Evolutionary conservation across 306 rosid species (phyloP), one percentile per base, ranked within the genome.

Genomic region (Sechiopsis laciniata): DNA sequence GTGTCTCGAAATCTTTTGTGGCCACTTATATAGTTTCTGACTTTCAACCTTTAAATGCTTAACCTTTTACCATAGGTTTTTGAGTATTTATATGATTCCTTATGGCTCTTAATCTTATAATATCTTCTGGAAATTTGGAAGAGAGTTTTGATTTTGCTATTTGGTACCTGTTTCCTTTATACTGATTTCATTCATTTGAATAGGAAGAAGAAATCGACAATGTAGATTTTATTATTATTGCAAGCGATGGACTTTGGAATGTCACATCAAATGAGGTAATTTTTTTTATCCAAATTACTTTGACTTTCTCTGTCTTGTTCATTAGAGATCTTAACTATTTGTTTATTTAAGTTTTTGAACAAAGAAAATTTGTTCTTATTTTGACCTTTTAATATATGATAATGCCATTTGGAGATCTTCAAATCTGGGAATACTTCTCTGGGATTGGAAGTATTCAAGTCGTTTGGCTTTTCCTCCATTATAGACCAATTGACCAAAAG

Each of bases 181-280:
- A 26, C 21, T 29, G 19, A 7, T 26, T 29, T 58, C 48, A n/a
- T 73, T 59, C 19, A n/a, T 17, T 50, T 13, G 24, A 65, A 24
- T 26, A 91, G 96, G 97, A 91, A 83, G 97, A 91, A 84, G 92
- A 85, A 77, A 83, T 91, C 29, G 83, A 83, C 14, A 88, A 87
- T 5, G 89, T 91, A 19, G 96, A 91, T 73, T 91, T 91, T 77
- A 79, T 91, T 58, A 91, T 91, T 74, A 78, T 91, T 26, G 97
- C 97, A 2, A 91, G 97, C 40, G 97, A 91, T 67, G 97, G 97
- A 74, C 93, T 91, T 74, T 91, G 97, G 97, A 87, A 91, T 73
- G 97, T 91, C 77, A 79, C 89, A 84, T 87, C 96, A 53, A 91
- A 91, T 74, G 76, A 82, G 89, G 97, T 88, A 83, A 26, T 26